Evolutionary conservation across 352 stramenopile species (phyloP).

Genomic region (Globisporangium solare): DNA sequence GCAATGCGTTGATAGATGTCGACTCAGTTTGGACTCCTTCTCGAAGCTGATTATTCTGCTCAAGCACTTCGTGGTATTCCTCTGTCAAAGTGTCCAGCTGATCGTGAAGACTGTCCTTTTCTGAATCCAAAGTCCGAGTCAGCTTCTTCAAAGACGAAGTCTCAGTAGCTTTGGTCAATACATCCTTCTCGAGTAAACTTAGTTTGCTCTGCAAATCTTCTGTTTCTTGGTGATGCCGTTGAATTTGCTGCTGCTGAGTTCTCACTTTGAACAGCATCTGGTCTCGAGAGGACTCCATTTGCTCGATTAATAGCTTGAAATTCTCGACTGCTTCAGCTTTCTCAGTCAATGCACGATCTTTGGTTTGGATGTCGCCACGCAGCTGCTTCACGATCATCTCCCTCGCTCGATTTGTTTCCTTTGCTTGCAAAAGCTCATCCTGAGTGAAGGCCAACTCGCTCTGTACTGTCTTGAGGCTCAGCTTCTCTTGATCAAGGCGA

Average conservation of each 20-base stretch:
- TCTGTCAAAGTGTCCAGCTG: slow-evolving; percentile 71
- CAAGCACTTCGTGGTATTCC: slow-evolving; percentile 53
- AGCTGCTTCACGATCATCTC: slow-evolving; percentile 58
- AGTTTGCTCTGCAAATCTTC: slow-evolving; percentile 53
- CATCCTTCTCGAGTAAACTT: slow-evolving; percentile 35
- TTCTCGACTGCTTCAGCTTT: slow-evolving; percentile 65
- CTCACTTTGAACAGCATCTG: slow-evolving; percentile 77
- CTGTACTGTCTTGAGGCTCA: slow-evolving; percentile 45
- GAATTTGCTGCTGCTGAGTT: slow-evolving; percentile 60
- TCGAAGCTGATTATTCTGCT: slow-evolving; percentile 41
- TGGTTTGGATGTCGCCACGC: slow-evolving; percentile 47
- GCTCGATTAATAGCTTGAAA: slow-evolving; percentile 67
- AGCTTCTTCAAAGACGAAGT: slow-evolving; percentile 66
- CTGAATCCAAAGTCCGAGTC: slow-evolving; percentile 52
- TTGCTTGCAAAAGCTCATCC: slow-evolving; percentile 52
- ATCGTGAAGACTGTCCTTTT: slow-evolving; percentile 72
- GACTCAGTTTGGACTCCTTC: slow-evolving; percentile 30
- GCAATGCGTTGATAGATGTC: slow-evolving; percentile 30
- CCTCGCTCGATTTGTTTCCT: slow-evolving; percentile 43
- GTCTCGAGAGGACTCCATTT: slow-evolving; percentile 81
- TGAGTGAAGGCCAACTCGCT: slow-evolving; percentile 53
- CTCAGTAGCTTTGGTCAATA: slow-evolving; percentile 35
- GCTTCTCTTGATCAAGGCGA: slow-evolving; percentile 63
- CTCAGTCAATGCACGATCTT: slow-evolving; percentile 55
- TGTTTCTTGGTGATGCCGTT: slow-evolving; percentile 48